A percentile compares a stretch with the other conserved stretches of the same genome.
Evolutionary conservation across 257 asterid genomes (phyloP).

Genomic region (Solanum chmielewskii): DNA sequence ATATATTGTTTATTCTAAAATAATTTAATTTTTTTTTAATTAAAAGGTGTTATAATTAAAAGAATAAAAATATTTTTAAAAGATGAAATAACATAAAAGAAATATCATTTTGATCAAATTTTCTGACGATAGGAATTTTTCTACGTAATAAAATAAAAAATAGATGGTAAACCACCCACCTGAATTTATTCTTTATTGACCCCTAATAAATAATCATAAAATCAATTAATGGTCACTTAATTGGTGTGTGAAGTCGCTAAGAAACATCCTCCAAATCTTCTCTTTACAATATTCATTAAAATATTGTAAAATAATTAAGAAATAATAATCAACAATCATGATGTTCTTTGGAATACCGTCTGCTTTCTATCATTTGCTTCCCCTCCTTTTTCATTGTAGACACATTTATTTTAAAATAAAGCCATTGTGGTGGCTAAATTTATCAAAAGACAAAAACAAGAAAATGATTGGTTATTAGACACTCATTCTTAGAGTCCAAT

Average conservation of each 20-base stretch:
- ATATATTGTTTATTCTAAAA: too few species aligned
- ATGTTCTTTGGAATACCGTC: background rate
- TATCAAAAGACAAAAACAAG: background rate
- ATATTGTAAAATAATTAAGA: background rate
- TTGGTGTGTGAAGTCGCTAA: background rate
- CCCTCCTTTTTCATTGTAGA: background rate
- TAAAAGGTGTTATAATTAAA: too few species aligned
- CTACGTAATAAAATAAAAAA: background rate
- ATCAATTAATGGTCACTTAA: background rate
- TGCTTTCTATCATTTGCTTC: background rate
- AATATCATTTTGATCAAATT: too few species aligned
- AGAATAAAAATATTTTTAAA: too few species aligned
- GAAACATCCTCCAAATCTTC: background rate
- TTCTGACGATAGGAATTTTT: rapidly evolving
- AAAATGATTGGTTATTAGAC: background rate
- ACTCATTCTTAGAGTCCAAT: too few species aligned
- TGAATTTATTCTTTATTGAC: background rate
- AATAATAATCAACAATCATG: background rate
- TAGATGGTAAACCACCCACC: background rate
- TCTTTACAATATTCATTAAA: background rate
- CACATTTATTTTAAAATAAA: background rate
- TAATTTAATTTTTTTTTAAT: too few species aligned
- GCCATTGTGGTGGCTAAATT: background rate
- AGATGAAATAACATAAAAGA: too few species aligned
- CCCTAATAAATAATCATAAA: background rate